phyloP scores from a whole-genome alignment of 345 rosid species.

The Lagerstroemia speciosa region DNA sequence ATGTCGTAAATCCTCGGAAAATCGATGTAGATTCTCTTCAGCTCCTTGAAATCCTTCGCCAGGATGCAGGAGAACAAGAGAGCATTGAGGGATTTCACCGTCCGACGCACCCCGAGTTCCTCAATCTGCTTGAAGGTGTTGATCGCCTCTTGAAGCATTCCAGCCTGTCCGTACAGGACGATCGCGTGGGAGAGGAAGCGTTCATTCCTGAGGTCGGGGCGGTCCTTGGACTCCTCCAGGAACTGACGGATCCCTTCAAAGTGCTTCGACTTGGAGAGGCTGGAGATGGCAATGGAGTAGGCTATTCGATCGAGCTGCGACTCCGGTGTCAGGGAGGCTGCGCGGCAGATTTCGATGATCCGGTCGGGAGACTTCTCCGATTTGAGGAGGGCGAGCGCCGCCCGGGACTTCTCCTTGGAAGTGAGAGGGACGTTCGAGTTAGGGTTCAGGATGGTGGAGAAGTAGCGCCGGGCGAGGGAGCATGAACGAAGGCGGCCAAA shows the following conservation, averaged over 20 bases:
- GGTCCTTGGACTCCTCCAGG: slow-evolving; percentile 48
- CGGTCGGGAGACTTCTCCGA: slow-evolving; percentile 62
- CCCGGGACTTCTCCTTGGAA: slow-evolving; percentile 46
- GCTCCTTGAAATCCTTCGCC: slow-evolving; percentile 49
- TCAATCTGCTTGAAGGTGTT: slow-evolving; percentile 45
- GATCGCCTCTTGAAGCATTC: slow-evolving; percentile 58
- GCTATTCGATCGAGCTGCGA: slow-evolving; percentile 48
- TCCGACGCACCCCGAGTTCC: slow-evolving; percentile 24
- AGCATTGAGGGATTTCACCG: slow-evolving; percentile 57
- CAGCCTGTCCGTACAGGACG: slow-evolving; percentile 69
- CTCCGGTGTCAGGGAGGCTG: slow-evolving; percentile 59
- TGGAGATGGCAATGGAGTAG: slow-evolving; percentile 61
- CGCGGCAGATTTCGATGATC: slow-evolving; percentile 74
- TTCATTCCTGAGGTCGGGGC: slow-evolving; percentile 57
- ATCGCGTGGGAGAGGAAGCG: slow-evolving; percentile 55
- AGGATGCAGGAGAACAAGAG: slow-evolving; percentile 51
- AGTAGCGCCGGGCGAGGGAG: slow-evolving; percentile 15
- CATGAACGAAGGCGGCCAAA: slow-evolving; percentile 33
- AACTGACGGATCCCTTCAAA: slow-evolving; percentile 35
- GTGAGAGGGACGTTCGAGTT: slow-evolving; percentile 41
- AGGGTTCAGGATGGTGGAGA: slow-evolving; percentile 30
- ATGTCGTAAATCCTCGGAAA: slow-evolving; percentile 43
- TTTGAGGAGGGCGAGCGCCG: slow-evolving; percentile 61
- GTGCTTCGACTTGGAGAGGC: slow-evolving; percentile 40
- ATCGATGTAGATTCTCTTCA: slow-evolving; percentile 53